phyloP scores from a whole-genome alignment of 257 asterid genomes.

The Salvia hispanica region DNA sequence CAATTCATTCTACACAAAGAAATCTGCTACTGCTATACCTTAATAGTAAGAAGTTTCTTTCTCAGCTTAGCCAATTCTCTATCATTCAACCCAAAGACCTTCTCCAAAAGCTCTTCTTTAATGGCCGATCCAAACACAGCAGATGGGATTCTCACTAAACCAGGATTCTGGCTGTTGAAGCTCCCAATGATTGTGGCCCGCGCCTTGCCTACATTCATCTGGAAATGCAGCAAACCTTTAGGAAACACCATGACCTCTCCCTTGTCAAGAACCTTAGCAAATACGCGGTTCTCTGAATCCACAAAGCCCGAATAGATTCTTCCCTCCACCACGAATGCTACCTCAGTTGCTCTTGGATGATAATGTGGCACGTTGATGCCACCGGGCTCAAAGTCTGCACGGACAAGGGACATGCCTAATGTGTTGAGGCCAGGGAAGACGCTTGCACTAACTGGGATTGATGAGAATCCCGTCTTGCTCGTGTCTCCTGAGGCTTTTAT shows the following conservation, averaged over 20 bases:
- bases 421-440: constrained; percentile 79
- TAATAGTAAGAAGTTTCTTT: no score
- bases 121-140: constrained; percentile 70
- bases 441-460: constrained; percentile 56
- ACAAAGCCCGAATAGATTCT: constrained; percentile 72
- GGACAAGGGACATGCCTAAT: constrained; percentile 69
- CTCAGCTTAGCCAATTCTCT: constrained; percentile 64
- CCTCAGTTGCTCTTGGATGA: constrained; percentile 81
- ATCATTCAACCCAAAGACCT: constrained; percentile 67
- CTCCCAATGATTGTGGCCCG: constrained; percentile 67
- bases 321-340: constrained; percentile 72
- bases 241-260: constrained; percentile 91
- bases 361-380: constrained; percentile 74
- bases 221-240: constrained; percentile 69
- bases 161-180: constrained; percentile 80
- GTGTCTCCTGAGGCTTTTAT: constrained; percentile 46
- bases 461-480: constrained; percentile 56
- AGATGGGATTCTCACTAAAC: constrained; percentile 58
- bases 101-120: constrained; percentile 58
- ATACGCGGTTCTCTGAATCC: constrained; percentile 60
- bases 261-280: constrained; percentile 65
- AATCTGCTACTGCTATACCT: no score
- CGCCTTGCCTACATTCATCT: constrained; percentile 68
- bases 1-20: no score
- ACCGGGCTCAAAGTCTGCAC: constrained; percentile 66